These are phyloP conservation scores for Lupinus albus DNA, from an alignment of 306 rosid species.

Conservation along the genomic window DNA sequence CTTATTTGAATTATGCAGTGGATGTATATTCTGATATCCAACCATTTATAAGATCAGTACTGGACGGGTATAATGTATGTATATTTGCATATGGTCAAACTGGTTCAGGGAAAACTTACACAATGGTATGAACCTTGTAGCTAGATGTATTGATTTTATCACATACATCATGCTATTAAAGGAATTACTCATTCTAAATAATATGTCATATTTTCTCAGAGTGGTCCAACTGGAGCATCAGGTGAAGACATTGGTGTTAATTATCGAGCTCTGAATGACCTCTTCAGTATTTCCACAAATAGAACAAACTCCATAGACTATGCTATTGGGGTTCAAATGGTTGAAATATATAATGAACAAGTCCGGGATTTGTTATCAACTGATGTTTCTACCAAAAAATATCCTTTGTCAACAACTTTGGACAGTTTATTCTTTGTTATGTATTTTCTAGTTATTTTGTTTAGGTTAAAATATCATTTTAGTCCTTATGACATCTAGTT, in stretches of 20 bases:
- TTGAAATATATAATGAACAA: conserved; percentile 62
- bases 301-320: conserved; percentile 36
- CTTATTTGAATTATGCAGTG: conserved; percentile 42
- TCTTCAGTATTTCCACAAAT: conserved; percentile 45
- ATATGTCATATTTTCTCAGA: conserved; percentile 46
- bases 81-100: conserved; percentile 78
- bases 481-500: no score
- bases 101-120: conserved; percentile 73
- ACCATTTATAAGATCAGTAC: conserved; percentile 55
- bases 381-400: conserved; percentile 42
- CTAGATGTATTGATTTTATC: conserved; percentile 25
- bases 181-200: conserved; percentile 36
- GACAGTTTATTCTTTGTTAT: conserved; percentile 24
- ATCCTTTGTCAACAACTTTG: conserved; percentile 44
- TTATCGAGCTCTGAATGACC: conserved; percentile 56
- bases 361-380: conserved; percentile 53
- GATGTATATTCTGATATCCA: conserved; percentile 64
- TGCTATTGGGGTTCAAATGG: conserved; percentile 55
- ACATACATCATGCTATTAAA: conserved; percentile 22
- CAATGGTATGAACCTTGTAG: conserved; percentile 56
- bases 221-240: conserved; percentile 57
- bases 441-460: neutral
- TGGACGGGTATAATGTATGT: conserved; percentile 70
- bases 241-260: conserved; percentile 52
- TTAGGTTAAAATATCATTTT: no score